These are phyloP conservation scores for Salix dunnii DNA, from an alignment of 345 rosid species.

Conservation along the genomic window DNA sequence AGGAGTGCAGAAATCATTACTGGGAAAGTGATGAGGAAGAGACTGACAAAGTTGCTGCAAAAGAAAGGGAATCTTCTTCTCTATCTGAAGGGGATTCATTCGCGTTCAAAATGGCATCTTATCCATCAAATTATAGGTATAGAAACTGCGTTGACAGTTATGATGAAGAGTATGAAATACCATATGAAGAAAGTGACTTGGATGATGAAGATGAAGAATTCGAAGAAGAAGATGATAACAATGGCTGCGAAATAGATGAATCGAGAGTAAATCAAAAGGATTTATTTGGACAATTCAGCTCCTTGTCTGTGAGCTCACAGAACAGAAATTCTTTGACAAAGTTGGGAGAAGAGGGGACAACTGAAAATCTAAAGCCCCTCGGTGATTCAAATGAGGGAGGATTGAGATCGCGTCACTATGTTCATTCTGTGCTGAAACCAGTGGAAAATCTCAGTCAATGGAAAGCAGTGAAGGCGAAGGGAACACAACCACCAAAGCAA, in stretches of 20 bases:
- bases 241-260: slow-evolving; percentile 6
- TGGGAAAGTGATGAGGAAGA: slow-evolving; percentile 36
- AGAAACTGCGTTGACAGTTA: slow-evolving; percentile 40
- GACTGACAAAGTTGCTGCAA: slow-evolving; percentile 9
- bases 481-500: slow-evolving; percentile 6
- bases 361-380: slow-evolving; percentile 13
- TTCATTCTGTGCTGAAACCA: slow-evolving; percentile 26
- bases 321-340: slow-evolving; percentile 9
- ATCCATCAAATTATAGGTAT: slow-evolving; percentile 26
- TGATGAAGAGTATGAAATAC: slow-evolving; percentile 59
- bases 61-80: slow-evolving; percentile 9
- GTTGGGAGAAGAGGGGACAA: slow-evolving; percentile 8
- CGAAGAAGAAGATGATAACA: background rate
- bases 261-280: slow-evolving; percentile 16
- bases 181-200: slow-evolving; percentile 50
- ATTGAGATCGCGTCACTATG: slow-evolving; percentile 4
- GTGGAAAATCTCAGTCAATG: slow-evolving; percentile 30
- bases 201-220: slow-evolving; percentile 19
- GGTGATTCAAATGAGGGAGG: slow-evolving; percentile 7
- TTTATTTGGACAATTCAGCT: slow-evolving; percentile 3
- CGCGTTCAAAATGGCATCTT: slow-evolving; percentile 23
- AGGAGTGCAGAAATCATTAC: slow-evolving; percentile 12
- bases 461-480: slow-evolving; percentile 25
- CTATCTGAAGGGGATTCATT: slow-evolving; percentile 12
- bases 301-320: slow-evolving; percentile 13